Conservation (phyloP, 2,329 filamentous ascomycete genomes). For the Penicillium sp. region DNA sequence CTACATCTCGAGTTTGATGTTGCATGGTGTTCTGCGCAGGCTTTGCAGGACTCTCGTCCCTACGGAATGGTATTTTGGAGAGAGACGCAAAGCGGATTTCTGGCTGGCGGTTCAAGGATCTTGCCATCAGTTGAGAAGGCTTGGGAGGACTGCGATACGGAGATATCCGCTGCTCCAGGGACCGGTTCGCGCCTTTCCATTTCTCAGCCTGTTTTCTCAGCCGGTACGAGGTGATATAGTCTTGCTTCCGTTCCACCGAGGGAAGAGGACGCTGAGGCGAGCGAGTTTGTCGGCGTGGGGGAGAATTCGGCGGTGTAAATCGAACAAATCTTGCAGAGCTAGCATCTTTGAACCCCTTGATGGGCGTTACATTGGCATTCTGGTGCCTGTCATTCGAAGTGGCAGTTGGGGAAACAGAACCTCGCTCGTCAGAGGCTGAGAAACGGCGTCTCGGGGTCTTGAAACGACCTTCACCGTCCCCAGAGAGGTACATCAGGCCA, state of each 20-base stretch:
- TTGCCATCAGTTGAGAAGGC: not conserved
- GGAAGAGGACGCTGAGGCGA: conserved; percentile 5
- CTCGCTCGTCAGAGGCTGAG: conserved; percentile 8
- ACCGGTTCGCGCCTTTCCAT: conserved; percentile 13
- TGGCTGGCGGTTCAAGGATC: not conserved
- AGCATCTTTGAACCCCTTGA: not conserved
- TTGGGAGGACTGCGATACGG: conserved; percentile 12
- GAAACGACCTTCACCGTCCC: not conserved
- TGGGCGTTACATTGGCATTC: not conserved
- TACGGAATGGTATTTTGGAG: conserved; percentile 3
- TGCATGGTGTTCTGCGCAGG: not conserved
- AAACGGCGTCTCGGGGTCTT: conserved; percentile 6
- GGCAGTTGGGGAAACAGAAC: conserved; percentile 2
- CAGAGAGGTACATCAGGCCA: not conserved
- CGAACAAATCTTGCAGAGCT: conserved; percentile 10
- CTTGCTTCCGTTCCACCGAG: conserved; percentile 16
- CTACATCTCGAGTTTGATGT: not conserved
- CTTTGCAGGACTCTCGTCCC: not conserved
- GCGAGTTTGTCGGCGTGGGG: conserved; percentile 1
- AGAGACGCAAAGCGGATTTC: conserved; percentile 5
- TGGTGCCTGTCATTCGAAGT: not conserved
- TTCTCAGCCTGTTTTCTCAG: conserved; percentile 18
- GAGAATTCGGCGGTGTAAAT: conserved; percentile 11
- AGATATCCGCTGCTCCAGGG: conserved; percentile 7
- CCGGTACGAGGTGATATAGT: conserved; percentile 13